phyloP scores from a whole-genome alignment of 2,329 filamentous ascomycete genomes.

The Amylocarpus encephaloides region DNA sequence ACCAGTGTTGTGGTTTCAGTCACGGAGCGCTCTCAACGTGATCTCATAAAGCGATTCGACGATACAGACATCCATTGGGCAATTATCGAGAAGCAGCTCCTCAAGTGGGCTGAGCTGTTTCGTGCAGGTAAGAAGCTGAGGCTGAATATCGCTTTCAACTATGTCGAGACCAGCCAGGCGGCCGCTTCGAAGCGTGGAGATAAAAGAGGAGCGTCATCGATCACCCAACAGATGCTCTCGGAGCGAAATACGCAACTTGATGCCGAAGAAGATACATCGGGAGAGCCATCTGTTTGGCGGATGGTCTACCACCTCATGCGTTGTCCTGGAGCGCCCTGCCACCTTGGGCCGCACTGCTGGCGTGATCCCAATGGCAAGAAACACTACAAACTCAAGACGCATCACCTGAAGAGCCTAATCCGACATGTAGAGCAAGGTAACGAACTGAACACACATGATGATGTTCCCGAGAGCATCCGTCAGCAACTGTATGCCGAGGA shows the following conservation, averaged over 20 bases:
- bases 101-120: slow-evolving; percentile 3
- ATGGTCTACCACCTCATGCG: slow-evolving; percentile 6
- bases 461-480: slow-evolving; percentile 7
- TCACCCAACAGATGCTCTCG: slow-evolving; percentile 6
- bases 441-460: slow-evolving; percentile 2
- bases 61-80: slow-evolving; percentile 12
- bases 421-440: slow-evolving; percentile 4
- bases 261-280: slow-evolving; percentile 8
- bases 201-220: slow-evolving; percentile 9
- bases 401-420: slow-evolving; percentile 5
- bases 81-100: slow-evolving; percentile 11
- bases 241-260: slow-evolving; percentile 8
- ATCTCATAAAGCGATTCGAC: slow-evolving; percentile 10
- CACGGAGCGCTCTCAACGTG: slow-evolving; percentile 7
- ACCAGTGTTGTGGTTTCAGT: slow-evolving; percentile 12
- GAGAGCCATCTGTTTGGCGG: slow-evolving; percentile 3
- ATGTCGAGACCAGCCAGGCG: slow-evolving; percentile 8
- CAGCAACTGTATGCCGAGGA: slow-evolving; percentile 10
- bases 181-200: slow-evolving; percentile 4
- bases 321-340: slow-evolving; percentile 6
- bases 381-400: slow-evolving; percentile 3
- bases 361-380: slow-evolving; percentile 7
- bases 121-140: slow-evolving; percentile 8
- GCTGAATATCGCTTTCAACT: slow-evolving; percentile 12
- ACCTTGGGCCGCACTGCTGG: slow-evolving; percentile 8